phyloP scores from a whole-genome alignment of 2,329 filamentous ascomycete genomes.

The Cladobotryum mycophilum region DNA sequence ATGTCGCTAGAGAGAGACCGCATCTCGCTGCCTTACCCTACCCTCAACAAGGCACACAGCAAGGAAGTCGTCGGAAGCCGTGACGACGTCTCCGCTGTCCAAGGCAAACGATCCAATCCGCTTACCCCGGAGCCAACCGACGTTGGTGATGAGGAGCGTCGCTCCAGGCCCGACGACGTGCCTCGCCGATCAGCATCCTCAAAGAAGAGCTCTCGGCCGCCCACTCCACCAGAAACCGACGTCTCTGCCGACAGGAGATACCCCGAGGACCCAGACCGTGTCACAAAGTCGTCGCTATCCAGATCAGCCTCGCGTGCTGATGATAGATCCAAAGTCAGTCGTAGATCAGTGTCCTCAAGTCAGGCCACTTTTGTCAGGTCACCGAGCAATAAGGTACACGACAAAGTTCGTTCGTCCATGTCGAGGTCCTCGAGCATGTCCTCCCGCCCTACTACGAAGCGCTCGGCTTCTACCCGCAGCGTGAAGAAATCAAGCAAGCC shows the following conservation, averaged over 20 bases:
- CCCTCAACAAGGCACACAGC: slow-evolving; percentile 85
- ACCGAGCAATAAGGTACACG: slow-evolving; percentile 27
- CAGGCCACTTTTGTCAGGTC: slow-evolving; percentile 48
- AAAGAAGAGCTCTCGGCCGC: slow-evolving; percentile 45
- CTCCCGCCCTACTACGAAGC: slow-evolving; percentile 28
- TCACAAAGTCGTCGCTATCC: slow-evolving; percentile 33
- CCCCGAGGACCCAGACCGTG: slow-evolving; percentile 24
- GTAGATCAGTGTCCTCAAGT: slow-evolving; percentile 49
- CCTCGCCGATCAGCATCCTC: slow-evolving; percentile 31
- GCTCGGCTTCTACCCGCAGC: slow-evolving; percentile 34
- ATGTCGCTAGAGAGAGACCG: slow-evolving; percentile 37
- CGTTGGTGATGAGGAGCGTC: slow-evolving; percentile 43
- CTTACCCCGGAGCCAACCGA: slow-evolving; percentile 69
- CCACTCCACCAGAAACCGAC: slow-evolving; percentile 59
- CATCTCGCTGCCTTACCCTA: slow-evolving; percentile 64
- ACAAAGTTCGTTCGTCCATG: slow-evolving; percentile 30
- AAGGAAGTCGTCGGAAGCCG: slow-evolving; percentile 71
- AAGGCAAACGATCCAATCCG: slow-evolving; percentile 32
- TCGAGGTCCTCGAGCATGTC: slow-evolving; percentile 27
- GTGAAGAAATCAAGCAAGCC: slow-evolving; percentile 24
- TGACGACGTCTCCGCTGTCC: slow-evolving; percentile 39
- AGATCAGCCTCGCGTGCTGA: slow-evolving; percentile 41
- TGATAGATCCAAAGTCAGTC: slow-evolving; percentile 46
- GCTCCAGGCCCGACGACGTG: slow-evolving; percentile 43
- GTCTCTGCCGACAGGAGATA: slow-evolving; percentile 39